Base-by-base conservation (phyloP, 179 eudicot genomes). In the Silene noctiflora region DNA sequence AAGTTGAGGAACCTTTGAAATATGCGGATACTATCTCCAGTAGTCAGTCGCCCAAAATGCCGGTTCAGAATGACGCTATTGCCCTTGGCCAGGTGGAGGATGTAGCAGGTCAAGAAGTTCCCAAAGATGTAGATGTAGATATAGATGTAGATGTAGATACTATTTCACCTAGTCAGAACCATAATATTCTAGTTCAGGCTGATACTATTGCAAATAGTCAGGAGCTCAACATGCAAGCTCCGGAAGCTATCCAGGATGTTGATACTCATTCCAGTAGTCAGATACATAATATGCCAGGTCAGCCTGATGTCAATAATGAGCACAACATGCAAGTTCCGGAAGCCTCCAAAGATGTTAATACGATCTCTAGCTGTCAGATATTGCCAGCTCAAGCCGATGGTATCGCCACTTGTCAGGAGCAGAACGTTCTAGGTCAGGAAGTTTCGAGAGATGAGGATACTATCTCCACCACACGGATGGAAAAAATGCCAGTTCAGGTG, bases 351-450 rank as follows among this genome's bases (percentile, higher is more conserved):
- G 66, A 67, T 53, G 63, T 67, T 3, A 51, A 55, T 31, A 1
- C 20, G 6, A 73, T 13, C 22, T 61, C 76, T 19, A 13, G 19
- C 42, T 31, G 13, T 60, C 76, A 33, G 55, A 42, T 59, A 39
- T 27, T 51, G 66, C 72, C 71, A 53, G 65, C 33, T 53, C 31
- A 29, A n/a, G 46, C 66, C 5, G 75, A 72, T 29, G 10, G 24
- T 19, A 72, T 29, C 21, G 29, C 64, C 65, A 29, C 22, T 56
- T 31, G 27, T 42, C 67, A 81, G 71, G 72, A 78, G 12, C 84
- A 80, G 69, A 89, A 78, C 69, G 79, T 80, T 73, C 80, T 83
- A 2, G 84, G 12, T 73, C 76, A 33, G 66, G 81, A 78, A 64
- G 51, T 59, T 65, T 10, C 53, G 3, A 55, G 56, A 72, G 76